Conservation (phyloP, 2,329 filamentous ascomycete species). For the Pezicula rhizophila region DNA sequence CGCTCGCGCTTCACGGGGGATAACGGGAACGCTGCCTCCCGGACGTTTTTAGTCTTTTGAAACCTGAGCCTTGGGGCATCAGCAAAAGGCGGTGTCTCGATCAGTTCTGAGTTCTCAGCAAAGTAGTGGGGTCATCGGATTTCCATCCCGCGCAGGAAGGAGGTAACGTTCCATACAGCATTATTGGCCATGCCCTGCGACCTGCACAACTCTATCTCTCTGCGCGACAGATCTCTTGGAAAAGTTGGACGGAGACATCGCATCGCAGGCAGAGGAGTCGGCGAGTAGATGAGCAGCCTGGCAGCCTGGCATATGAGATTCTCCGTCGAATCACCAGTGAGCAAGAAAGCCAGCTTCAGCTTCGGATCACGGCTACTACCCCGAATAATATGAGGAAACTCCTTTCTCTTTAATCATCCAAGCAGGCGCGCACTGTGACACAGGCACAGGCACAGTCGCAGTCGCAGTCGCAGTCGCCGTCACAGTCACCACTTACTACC, state of each 20-base stretch:
- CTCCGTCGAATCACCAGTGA: constrained; percentile 16
- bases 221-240: constrained; percentile 5
- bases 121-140: neutral
- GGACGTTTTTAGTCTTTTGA: too few relatives aligned
- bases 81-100: neutral
- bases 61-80: neutral
- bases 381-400: too few relatives aligned
- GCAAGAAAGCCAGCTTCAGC: neutral
- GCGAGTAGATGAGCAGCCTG: neutral
- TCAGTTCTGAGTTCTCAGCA: neutral
- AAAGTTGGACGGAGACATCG: constrained; percentile 4
- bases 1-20: too few relatives aligned
- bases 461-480: too few relatives aligned
- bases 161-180: constrained; percentile 10
- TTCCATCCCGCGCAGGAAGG: neutral
- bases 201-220: neutral
- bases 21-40: too few relatives aligned
- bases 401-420: too few relatives aligned
- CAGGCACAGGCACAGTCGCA: too few relatives aligned
- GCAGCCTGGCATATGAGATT: neutral
- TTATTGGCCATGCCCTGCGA: neutral
- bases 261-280: neutral
- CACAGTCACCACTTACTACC: too few relatives aligned
- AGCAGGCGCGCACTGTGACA: too few relatives aligned
- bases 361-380: neutral